A percentile compares a stretch with the other conserved stretches of the same genome.
phyloP scores from a whole-genome alignment of 805 yeast species.

The Hanseniaspora taiwanica region DNA sequence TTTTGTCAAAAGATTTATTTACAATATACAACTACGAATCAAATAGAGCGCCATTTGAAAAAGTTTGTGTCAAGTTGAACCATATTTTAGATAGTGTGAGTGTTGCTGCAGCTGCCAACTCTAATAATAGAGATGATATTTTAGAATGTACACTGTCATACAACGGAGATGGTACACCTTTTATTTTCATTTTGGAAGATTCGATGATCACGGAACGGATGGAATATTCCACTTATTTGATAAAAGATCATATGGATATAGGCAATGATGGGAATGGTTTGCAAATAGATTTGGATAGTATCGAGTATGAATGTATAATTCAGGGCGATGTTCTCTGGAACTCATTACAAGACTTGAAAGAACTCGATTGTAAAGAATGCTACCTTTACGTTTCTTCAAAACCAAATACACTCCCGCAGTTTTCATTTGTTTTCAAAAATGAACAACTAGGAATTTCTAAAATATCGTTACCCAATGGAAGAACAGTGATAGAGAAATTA shows the following conservation, averaged over 20 bases:
- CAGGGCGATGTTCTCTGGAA: slow-evolving; percentile 40
- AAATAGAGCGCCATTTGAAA: slow-evolving; percentile 13
- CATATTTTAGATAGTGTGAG: slow-evolving; percentile 40
- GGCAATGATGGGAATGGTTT: too few relatives aligned
- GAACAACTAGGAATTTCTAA: slow-evolving; percentile 56
- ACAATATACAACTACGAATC: slow-evolving; percentile 16
- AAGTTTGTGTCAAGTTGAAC: slow-evolving; percentile 31
- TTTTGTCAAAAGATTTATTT: slow-evolving; percentile 21
- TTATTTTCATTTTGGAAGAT: slow-evolving; percentile 44
- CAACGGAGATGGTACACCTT: slow-evolving; percentile 37
- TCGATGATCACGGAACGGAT: slow-evolving; percentile 40
- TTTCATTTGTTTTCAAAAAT: slow-evolving; percentile 40
- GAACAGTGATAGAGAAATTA: slow-evolving; percentile 48
- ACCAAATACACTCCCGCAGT: slow-evolving; percentile 6
- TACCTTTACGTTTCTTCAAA: slow-evolving; percentile 30
- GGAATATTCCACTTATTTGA: slow-evolving; percentile 36
- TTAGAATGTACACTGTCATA: slow-evolving; percentile 39
- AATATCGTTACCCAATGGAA: slow-evolving; percentile 50
- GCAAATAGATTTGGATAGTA: slow-evolving; percentile 29
- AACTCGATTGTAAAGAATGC: slow-evolving; percentile 38
- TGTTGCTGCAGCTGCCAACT: slow-evolving; percentile 25
- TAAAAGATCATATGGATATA: too few relatives aligned
- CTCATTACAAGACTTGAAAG: slow-evolving; percentile 43
- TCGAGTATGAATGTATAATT: slow-evolving; percentile 39
- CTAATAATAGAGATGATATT: slow-evolving; percentile 15